Percentiles rank a stretch among this genome's conserved stretches.
phyloP scores from a whole-genome alignment of 1,284 basidiomycete species.

The Heterobasidion parviporum region DNA sequence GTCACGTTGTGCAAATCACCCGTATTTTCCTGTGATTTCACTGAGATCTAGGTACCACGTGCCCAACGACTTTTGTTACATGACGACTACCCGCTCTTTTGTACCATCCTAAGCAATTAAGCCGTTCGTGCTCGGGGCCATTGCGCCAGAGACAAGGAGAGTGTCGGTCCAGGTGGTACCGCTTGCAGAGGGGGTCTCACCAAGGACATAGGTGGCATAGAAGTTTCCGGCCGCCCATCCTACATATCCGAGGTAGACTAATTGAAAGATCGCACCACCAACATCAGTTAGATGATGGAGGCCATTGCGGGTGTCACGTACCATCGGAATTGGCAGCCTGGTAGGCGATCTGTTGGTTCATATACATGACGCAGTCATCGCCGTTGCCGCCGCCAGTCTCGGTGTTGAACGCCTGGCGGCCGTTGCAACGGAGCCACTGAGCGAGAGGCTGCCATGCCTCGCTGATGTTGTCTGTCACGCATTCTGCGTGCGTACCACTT shows the following conservation, averaged over 20 bases:
- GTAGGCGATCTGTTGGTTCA: conserved; percentile 42
- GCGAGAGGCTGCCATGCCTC: conserved; percentile 39
- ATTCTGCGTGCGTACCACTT: conserved; percentile 30
- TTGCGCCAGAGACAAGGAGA: conserved; percentile 28
- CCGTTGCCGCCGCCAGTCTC: conserved; percentile 55
- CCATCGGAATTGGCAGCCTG: conserved; percentile 44
- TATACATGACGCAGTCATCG: conserved; percentile 34
- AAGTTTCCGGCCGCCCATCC: conserved; percentile 37
- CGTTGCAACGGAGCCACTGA: conserved; percentile 39
- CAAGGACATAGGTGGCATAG: conserved; percentile 22
- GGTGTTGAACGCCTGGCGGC: conserved; percentile 53
- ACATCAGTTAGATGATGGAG: neutral
- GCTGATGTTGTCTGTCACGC: conserved; percentile 45
- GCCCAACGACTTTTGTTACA: no score
- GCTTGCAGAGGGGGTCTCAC: conserved; percentile 28
- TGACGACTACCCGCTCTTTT: no score
- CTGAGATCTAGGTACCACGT: no score
- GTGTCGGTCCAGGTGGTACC: conserved; percentile 34
- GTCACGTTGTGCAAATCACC: no score
- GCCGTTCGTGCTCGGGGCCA: conserved; percentile 25
- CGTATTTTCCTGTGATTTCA: no score
- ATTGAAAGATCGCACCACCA: neutral
- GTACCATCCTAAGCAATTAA: neutral
- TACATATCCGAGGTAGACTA: conserved; percentile 35
- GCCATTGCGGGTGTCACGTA: conserved; percentile 12